Conservation (phyloP, 2,329 filamentous ascomycete genomes). For the Celoporthe dispersa region DNA sequence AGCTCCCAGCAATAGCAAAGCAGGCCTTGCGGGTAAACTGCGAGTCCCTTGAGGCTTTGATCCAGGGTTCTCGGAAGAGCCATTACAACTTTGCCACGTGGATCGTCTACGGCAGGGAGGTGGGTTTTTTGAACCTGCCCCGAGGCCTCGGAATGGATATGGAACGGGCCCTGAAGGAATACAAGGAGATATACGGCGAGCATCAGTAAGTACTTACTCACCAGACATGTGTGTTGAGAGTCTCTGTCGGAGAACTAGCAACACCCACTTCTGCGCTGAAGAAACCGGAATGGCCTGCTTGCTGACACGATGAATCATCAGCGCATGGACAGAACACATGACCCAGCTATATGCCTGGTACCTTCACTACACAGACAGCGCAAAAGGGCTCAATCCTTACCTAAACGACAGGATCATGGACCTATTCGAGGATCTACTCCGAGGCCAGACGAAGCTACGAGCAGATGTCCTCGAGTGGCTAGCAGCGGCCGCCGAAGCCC, state of each 20-base stretch:
- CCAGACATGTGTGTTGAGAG: neutral
- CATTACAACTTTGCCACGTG: conserved; percentile 16
- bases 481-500: conserved; percentile 3
- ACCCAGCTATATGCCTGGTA: conserved; percentile 16
- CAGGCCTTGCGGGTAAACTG: conserved; percentile 8
- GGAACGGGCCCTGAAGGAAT: conserved; percentile 2
- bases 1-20: neutral
- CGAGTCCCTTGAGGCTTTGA: conserved; percentile 7
- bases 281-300: too few relatives aligned
- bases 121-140: conserved; percentile 13
- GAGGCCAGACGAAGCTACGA: neutral
- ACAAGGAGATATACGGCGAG: conserved; percentile 9
- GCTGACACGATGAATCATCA: neutral
- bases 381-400: conserved; percentile 9
- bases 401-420: conserved; percentile 3
- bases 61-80: conserved; percentile 14
- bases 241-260: too few relatives aligned
- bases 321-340: conserved; percentile 16
- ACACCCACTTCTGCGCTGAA: neutral
- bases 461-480: conserved; percentile 18
- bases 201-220: conserved; percentile 5
- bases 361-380: conserved; percentile 16
- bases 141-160: conserved; percentile 1
- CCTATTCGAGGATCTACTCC: conserved; percentile 12
- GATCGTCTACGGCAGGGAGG: conserved; percentile 15